Base-by-base conservation (phyloP, 179 eudicot species). In the Sideroxylon spinosum region DNA sequence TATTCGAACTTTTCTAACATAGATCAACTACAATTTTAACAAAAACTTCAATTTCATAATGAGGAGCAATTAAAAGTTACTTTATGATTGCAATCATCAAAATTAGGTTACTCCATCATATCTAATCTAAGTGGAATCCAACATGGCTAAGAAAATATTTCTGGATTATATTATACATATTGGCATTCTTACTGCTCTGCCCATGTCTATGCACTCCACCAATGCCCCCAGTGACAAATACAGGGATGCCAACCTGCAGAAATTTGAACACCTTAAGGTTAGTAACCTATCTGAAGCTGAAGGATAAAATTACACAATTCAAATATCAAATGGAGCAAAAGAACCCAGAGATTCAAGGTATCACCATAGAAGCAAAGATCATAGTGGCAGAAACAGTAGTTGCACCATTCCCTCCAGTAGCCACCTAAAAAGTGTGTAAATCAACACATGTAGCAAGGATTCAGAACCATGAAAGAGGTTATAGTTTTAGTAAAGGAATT, bases 191-290 rank as follows among this genome's bases (percentile, higher is more conserved):
- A 96, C 99, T 88, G 75, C 83, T 88, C 86, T 96, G 97, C 73
- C 98, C 98, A 81, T 90, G 89, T 77, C 94, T 89, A 79, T 96
- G 99, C 57, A 96, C 99, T 82, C 99, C 99, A 32, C 99, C 99
- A 61, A 90, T 91, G 48, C 98, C 99, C 46, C 99, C 99, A 19
- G 99, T 96, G 72, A 91, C 99, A 85, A 96, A 96, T 76, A 94
- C 85, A 77, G 86, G 84, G 68, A 96, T 96, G 76, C 98, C 98
- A 84, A 88, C 99, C 99, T 95, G 90, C 84, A 85, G 56, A 80
- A 77, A 13, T 22, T 65, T 67, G 61, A 46, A 44, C 23, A 59
- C 52, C 29, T 50, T 25, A 12, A 78, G 4, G 14, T 62, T 81
- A 26, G 57, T 13, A 44, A 59, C 46, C 46, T 19, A 70, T 57